Percentiles rank a stretch among this genome's conserved stretches.
These are phyloP conservation scores for Liquidambar formosana DNA, from an alignment of 164 flowering plant species.

Conservation along the genomic window DNA sequence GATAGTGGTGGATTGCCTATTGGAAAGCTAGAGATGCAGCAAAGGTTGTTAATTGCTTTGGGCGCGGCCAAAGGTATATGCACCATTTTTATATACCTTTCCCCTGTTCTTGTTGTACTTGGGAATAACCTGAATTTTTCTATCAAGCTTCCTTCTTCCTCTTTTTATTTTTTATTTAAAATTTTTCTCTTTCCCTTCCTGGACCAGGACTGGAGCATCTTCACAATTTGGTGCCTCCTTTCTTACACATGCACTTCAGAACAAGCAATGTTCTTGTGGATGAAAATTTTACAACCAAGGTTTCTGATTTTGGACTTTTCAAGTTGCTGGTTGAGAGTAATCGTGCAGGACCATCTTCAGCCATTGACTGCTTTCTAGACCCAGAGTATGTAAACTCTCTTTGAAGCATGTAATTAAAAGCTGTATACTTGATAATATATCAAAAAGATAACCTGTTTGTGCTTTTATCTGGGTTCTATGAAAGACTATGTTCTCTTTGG, in stretches of 20 bases:
- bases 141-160: no score
- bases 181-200: not conserved
- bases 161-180: no score
- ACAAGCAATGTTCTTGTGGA: constrained; percentile 51
- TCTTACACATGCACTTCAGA: constrained; percentile 49
- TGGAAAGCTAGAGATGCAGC: constrained; percentile 40
- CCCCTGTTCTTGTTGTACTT: not conserved
- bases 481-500: no score
- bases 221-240: constrained; percentile 43
- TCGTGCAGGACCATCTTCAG: constrained; percentile 38
- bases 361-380: constrained; percentile 41
- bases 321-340: constrained; percentile 27
- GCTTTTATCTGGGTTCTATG: no score
- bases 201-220: constrained; percentile 45
- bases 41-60: constrained; percentile 40
- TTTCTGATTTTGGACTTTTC: constrained; percentile 51
- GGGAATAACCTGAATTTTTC: no score
- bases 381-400: constrained; percentile 36
- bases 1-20: constrained; percentile 45
- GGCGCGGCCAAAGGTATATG: constrained; percentile 52
- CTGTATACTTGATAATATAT: not conserved
- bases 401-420: not conserved
- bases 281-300: constrained; percentile 39
- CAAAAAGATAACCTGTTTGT: not conserved
- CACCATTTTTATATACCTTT: not conserved